A percentile compares a stretch with the other conserved stretches of the same genome.
phyloP scores from a whole-genome alignment of 352 stramenopile species.

The Saprolegnia diclina region DNA sequence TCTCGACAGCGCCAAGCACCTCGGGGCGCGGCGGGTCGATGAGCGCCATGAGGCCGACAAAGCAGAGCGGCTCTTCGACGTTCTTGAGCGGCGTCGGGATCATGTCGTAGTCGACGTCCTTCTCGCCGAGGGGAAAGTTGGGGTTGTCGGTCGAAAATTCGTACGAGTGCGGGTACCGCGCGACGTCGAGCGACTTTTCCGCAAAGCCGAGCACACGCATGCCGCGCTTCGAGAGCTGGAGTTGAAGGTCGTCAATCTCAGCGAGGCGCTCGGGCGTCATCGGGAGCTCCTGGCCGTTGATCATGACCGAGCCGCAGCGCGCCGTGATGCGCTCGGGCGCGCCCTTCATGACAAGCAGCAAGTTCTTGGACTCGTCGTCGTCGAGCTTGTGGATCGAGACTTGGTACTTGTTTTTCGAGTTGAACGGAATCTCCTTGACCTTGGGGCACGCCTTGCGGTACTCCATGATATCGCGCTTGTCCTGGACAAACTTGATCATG shows the following conservation, averaged over 20 bases:
- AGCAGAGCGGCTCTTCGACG: constrained; percentile 38
- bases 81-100: constrained; percentile 25
- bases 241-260: constrained; percentile 47
- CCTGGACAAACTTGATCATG: constrained; percentile 39
- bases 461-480: constrained; percentile 35
- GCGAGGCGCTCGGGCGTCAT: constrained; percentile 36
- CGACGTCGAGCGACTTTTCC: constrained; percentile 33
- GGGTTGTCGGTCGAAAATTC: constrained; percentile 32
- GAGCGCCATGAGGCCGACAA: constrained; percentile 84
- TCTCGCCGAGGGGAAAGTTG: constrained; percentile 34
- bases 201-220: constrained; percentile 53
- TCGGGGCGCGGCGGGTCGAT: constrained; percentile 77
- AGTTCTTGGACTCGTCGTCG: constrained; percentile 24
- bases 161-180: constrained; percentile 29
- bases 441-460: constrained; percentile 29
- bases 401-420: constrained; percentile 29
- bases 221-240: constrained; percentile 49
- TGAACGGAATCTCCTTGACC: constrained; percentile 28
- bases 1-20: constrained; percentile 51
- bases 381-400: constrained; percentile 29
- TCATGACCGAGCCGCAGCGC: constrained; percentile 60
- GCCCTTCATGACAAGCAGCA: constrained; percentile 79
- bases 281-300: constrained; percentile 45
- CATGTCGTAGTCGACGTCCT: constrained; percentile 26
- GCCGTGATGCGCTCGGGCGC: constrained; percentile 84